Base-by-base conservation (phyloP, 176 grass and related monocot genomes). In the Musa schizocarpa region DNA sequence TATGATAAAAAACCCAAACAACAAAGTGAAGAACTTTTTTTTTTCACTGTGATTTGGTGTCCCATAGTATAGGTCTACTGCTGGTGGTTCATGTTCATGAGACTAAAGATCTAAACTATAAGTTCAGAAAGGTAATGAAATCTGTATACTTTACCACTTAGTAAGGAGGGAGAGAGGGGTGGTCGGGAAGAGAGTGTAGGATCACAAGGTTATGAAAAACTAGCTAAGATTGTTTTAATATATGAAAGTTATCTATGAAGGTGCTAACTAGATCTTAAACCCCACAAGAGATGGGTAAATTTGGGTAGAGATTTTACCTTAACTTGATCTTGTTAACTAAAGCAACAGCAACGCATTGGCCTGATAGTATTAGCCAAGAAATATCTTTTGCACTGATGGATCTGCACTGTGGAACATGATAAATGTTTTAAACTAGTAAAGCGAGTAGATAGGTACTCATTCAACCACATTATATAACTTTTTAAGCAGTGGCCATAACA, bases 291-390 rank as follows among this genome's bases (percentile, higher is more conserved):
- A 77, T 11, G 25, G 11, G 22, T 3, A 63, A 49, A 50, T 3
- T 2, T 57, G 53, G 1, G 17, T 67, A 58, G 59, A 54, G 63
- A n/a, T 53, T 76, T 84, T 79, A 99, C 95, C 79, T 85, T 71
- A 99, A 83, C 71, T 99, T 99, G 43, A 89, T 89, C 84, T 99
- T 99, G 83, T 99, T 91, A 86, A 99, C 88, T 79, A 99, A 77
- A 25, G 95, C 91, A 76, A 99, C 84, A 68, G 88, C 95, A 77
- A 99, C 89, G 50, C 86, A 92, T 50, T 90, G 80, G 13, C 91
- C 88, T 0, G 90, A 94, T 68, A 99, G 84, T 27, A 99, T 69
- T 62, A 94, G 90, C 81, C 89, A 76, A 78, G 90, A 84, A 77
- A 99, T 89, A 63, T 99, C 88, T 79, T 87, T 82, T 14, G 80